phyloP scores from a whole-genome alignment of 2,329 filamentous ascomycete species.

The Xylariaceae sp. region DNA sequence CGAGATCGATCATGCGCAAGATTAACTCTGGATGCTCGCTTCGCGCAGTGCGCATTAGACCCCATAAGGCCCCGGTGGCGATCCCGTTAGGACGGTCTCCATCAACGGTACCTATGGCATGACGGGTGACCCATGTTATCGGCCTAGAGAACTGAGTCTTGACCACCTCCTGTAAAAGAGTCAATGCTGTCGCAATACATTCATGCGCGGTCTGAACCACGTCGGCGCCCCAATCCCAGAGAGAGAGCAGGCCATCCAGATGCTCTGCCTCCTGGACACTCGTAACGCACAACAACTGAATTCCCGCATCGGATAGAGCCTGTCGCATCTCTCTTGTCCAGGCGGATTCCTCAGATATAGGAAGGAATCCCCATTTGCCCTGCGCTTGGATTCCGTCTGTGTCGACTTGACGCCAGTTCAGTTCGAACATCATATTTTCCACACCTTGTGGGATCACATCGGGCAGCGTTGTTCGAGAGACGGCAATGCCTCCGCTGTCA shows the following conservation, averaged over 20 bases:
- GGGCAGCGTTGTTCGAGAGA: background rate
- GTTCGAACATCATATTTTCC: conserved; percentile 13
- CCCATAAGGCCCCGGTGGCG: conserved; percentile 25
- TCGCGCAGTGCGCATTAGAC: conserved; percentile 26
- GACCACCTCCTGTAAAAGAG: conserved; percentile 22
- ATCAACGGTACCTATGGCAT: conserved; percentile 19
- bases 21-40: conserved; percentile 28
- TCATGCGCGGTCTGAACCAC: conserved; percentile 19
- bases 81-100: conserved; percentile 15
- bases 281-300: conserved; percentile 11
- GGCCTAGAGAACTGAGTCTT: conserved; percentile 16
- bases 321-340: conserved; percentile 7
- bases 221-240: conserved; percentile 22
- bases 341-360: background rate
- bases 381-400: background rate
- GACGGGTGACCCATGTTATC: conserved; percentile 25
- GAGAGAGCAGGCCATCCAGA: conserved; percentile 23
- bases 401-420: conserved; percentile 18
- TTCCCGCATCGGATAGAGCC: conserved; percentile 10
- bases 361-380: conserved; percentile 19
- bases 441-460: background rate
- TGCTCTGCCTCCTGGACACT: conserved; percentile 18
- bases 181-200: conserved; percentile 17
- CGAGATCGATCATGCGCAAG: conserved; percentile 24
- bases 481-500: background rate